Base-by-base conservation (phyloP, 2,329 filamentous ascomycete genomes). In the Fusarium lyarnte region DNA sequence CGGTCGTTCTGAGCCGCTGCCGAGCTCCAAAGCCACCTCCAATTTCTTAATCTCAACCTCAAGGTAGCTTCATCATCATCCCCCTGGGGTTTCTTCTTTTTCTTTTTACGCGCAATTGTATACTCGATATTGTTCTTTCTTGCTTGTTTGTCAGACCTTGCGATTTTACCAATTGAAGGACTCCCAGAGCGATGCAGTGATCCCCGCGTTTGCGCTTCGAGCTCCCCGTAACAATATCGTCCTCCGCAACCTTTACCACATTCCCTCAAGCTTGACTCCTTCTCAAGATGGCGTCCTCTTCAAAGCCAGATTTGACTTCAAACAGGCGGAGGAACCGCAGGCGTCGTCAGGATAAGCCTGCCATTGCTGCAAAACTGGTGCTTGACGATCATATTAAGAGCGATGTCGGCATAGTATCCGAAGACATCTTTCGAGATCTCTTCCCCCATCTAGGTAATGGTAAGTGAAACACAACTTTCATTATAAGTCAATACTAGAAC, bases 381-480 rank as follows among this genome's bases (percentile, higher is more conserved):
- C 89, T 98, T 63, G 94, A 97, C 81, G 93, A 94, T 79, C 92
- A 93, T 80, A 87, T 97, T 77, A 93, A 92, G 82, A 94, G 93
- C 58, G 94, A 97, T 79, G 88, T 95, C 69, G 96, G 94, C 71
- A 89, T 96, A 72, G 83, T 98, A 58, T 97, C 95, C 17, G 92
- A 94, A 77, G 94, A 97, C 81, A 87, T 99, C 57, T 94, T 95
- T 77, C 86, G 88, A 51, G 93, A 97, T 78, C 87, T 98, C 57
- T 94, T 97, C 83, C 91, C 93, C 70, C 84, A 89, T 76, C 78
- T 87, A 75, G 82, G 83, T 74, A 77, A 85, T 78, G 81, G 88
- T 90, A 80, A 81, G 88, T 85, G 29, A 38, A 46, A 13, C 27
- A 36, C 21, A 29, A 27, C 19, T 35, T 33, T 41, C 41, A 51